phyloP scores from a whole-genome alignment of 1,139 yeast species.

The Lodderomyces pseudojiufengensis region DNA sequence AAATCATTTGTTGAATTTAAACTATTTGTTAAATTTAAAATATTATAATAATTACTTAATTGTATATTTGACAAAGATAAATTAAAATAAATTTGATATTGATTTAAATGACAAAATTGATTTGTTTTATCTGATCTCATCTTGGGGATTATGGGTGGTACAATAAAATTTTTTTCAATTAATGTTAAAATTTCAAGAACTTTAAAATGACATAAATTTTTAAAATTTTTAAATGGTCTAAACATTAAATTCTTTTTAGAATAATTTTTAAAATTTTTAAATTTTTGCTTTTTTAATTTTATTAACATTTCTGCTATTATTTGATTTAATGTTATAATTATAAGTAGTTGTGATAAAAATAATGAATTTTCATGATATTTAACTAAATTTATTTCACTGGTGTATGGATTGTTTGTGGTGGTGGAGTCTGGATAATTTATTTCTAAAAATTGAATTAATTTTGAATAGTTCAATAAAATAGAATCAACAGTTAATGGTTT shows the following conservation, averaged over 20 bases:
- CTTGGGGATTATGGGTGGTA: constrained; percentile 20
- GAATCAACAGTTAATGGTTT: constrained; percentile 31
- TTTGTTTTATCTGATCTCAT: constrained; percentile 9
- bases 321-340: constrained; percentile 28
- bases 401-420: constrained; percentile 8
- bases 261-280: constrained; percentile 19
- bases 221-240: constrained; percentile 23
- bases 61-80: constrained; percentile 32
- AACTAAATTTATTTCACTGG: constrained; percentile 21
- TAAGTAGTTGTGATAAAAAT: constrained; percentile 27
- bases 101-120: constrained; percentile 13
- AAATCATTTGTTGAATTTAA: constrained; percentile 10
- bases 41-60: constrained; percentile 36
- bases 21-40: constrained; percentile 20
- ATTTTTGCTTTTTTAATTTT: constrained; percentile 26
- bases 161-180: constrained; percentile 28
- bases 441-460: constrained; percentile 25
- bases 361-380: constrained; percentile 30
- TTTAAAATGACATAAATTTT: constrained; percentile 27
- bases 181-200: constrained; percentile 27
- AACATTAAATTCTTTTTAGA: constrained; percentile 18
- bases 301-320: constrained; percentile 31
- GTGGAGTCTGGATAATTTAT: constrained; percentile 17
- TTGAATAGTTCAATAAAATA: constrained; percentile 21
- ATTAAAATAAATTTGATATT: constrained; percentile 33